Conservation (phyloP, 2,329 filamentous ascomycete species). For the Trichoderma asperellum region DNA sequence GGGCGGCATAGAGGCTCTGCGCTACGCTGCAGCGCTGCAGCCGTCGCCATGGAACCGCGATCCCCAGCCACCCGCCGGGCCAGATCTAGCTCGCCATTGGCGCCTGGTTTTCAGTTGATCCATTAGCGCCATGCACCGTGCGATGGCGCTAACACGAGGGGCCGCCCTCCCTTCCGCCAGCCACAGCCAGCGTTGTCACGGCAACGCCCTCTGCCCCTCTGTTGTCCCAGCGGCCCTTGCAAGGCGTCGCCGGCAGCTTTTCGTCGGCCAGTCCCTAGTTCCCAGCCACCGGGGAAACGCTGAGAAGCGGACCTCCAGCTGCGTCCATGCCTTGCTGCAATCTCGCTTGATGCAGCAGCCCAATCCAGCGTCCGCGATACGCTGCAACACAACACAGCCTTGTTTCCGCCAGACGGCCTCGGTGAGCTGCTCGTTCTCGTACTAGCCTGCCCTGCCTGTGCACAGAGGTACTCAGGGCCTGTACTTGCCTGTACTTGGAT, state of each 20-base stretch:
- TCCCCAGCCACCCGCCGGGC: slow-evolving; percentile 14
- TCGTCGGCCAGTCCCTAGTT: slow-evolving; percentile 26
- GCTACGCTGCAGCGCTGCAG: slow-evolving; percentile 6
- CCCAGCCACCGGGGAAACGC: slow-evolving; percentile 25
- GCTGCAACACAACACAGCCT: neutral
- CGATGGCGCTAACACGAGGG: slow-evolving; percentile 25
- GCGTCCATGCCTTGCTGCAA: slow-evolving; percentile 29
- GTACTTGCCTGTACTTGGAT: neutral
- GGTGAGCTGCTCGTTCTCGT: neutral
- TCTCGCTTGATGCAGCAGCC: slow-evolving; percentile 29
- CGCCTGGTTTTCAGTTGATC: neutral
- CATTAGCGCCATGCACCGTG: slow-evolving; percentile 25
- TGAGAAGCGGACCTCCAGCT: slow-evolving; percentile 27
- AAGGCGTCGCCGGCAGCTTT: slow-evolving; percentile 20
- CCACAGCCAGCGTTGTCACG: slow-evolving; percentile 28
- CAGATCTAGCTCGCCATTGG: slow-evolving; percentile 19
- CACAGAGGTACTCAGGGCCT: slow-evolving; percentile 11
- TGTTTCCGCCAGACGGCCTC: neutral
- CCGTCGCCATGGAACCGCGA: slow-evolving; percentile 30
- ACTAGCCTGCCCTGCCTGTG: neutral
- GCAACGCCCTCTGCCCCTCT: slow-evolving; percentile 32
- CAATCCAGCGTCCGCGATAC: slow-evolving; percentile 18
- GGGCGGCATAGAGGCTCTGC: neutral
- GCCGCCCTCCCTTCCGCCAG: slow-evolving; percentile 28
- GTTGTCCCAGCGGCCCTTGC: slow-evolving; percentile 30